Evolutionary conservation across 805 yeast genomes (phyloP), one percentile per base, ranked within the genome.

Genomic region (Metschnikowia koreensis): DNA sequence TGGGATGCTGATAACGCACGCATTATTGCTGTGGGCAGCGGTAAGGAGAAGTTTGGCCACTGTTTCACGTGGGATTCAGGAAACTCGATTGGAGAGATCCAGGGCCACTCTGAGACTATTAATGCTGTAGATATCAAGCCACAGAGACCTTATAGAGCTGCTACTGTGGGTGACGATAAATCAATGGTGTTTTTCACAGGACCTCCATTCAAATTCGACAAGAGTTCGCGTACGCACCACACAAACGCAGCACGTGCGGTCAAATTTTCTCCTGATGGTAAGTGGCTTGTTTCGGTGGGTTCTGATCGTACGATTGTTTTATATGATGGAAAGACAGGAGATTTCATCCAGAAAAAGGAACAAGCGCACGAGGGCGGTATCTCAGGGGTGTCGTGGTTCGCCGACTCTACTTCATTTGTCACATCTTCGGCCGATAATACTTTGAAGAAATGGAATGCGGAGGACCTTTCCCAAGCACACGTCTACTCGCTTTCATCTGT

Each of bases 31-130:
- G 98, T 92, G 10, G 99, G 99, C 50, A 86, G 88, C 60, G 99
- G 98, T 46, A 86, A 86, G 59, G 97, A 91, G 60, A 80, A 87
- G 54, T 92, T 82, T 64, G 99, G 98, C 7, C 97, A 87, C 60
- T 91, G 96, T 57, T 89, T 93, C 67, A 83, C 96, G 7, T 87
- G 87, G 81, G 99, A 94, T 65, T 81, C 96, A 1, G 99, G 99
- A 54, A 94, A 94, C 69, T 83, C 97, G n/a, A 84, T 94, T 41
- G 99, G 99, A 50, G 98, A 94, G 65, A 86, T 93, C 61, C 84
- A 91, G 45, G 99, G 99, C 26, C 99, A 94, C 66, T 80, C 93
- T 15, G 84, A 89, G 27, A 82, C 81, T 44, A 82, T 93, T 64
- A 90, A 88, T 63, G 89, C 94, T 0, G 96, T 91, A 17, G 82